phyloP scores from a whole-genome alignment of 2,329 filamentous ascomycete species.

The Juglanconis juglandina region DNA sequence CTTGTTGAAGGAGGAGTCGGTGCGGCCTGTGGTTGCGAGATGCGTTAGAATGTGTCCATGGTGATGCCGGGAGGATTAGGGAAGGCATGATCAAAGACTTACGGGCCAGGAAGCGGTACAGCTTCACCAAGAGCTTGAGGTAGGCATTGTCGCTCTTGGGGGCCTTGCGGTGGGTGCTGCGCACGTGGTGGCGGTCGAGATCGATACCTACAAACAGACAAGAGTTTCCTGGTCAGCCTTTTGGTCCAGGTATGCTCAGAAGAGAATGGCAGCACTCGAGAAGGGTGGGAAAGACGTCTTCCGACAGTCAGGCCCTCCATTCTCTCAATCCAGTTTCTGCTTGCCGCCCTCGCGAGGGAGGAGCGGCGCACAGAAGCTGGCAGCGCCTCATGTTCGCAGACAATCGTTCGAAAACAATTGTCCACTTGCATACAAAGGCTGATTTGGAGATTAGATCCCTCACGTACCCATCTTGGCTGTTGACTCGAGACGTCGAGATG shows the following conservation, averaged over 20 bases:
- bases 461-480: conserved; percentile 63
- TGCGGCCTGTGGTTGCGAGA: conserved; percentile 64
- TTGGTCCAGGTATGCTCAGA: conserved; percentile 61
- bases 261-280: conserved; percentile 28
- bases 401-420: conserved; percentile 12
- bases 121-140: conserved; percentile 95
- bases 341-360: background rate
- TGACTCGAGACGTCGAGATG: conserved; percentile 30
- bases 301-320: background rate
- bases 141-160: conserved; percentile 97
- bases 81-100: conserved; percentile 42
- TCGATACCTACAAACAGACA: conserved; percentile 61
- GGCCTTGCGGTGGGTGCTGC: conserved; percentile 79
- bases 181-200: conserved; percentile 67
- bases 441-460: conserved; percentile 31
- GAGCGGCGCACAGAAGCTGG: conserved; percentile 5
- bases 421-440: conserved; percentile 52
- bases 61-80: background rate
- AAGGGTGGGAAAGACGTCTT: conserved; percentile 15
- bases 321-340: conserved; percentile 11
- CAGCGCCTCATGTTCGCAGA: conserved; percentile 19
- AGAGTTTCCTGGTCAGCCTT: conserved; percentile 56
- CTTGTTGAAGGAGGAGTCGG: conserved; percentile 98
- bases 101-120: conserved; percentile 96
- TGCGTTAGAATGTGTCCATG: background rate